Evolutionary conservation across 2,329 filamentous ascomycete species (phyloP), one percentile per base, ranked within the genome.

Genomic region (Bipolaris bicolor): DNA sequence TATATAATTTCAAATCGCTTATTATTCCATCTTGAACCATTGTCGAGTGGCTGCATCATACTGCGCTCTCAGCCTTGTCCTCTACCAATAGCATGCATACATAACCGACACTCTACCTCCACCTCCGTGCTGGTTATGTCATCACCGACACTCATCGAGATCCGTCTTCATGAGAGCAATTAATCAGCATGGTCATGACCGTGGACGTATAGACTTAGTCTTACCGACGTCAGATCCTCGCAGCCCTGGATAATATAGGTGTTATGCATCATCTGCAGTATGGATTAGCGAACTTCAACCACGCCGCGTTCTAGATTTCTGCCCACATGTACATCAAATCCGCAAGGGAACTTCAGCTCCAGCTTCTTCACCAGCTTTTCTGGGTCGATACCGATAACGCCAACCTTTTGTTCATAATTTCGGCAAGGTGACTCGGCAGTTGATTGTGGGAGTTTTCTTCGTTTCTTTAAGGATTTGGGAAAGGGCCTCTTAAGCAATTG

Each of bases 221-320:
- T 31, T 53, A 57, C 37, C 20, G 1, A 18, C 20, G 49, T 11
- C 26, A 54, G 37, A 11, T 6, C 9, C 43, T 13, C 47, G 13
- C 52, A 36, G 6, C 47, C 57, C 24, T 45, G 26, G 7, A 59
- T 59, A 36, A 37, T 41, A 22, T 56, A 59, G 13, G 47, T 18
- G 18, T 59, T 59, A 40, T 59, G 57, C 31, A 49, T 52, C 24
- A 56, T 59, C 57, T 59, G 48, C 16, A 9, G 24, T 39, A 26
- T n/a, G 15, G 11, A 34, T 57, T 33, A 57, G 54, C 20, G n/a
- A 36, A 37, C 9, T 22, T 20, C 15, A 40, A 18, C 34, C 33
- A 33, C 15, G 33, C 24, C 3, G 37, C 9, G 11, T 40, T 37
- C 10, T n/a, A 20, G n/a, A 29, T 26, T 2, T 26, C 10, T 34